Conservation (phyloP, 805 yeast species). For the Monosporozyma servazzii region DNA sequence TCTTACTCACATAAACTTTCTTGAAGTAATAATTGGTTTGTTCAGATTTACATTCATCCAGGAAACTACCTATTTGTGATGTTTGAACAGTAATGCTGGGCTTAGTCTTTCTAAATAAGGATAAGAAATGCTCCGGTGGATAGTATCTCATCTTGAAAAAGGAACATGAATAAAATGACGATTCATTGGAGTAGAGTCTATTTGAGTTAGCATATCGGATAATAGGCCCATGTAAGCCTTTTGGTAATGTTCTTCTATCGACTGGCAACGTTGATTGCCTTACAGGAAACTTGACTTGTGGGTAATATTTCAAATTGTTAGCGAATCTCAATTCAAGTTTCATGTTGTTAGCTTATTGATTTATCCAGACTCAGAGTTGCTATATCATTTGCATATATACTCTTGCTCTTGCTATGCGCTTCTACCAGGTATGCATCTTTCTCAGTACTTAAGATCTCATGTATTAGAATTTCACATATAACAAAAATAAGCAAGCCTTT, state of each 20-base stretch:
- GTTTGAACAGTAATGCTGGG: conserved; percentile 20
- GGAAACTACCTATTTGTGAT: not conserved
- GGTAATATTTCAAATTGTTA: not conserved
- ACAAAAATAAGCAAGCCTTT: not conserved
- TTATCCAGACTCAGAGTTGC: too few relatives aligned
- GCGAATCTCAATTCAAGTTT: not conserved
- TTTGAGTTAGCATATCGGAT: conserved; percentile 4
- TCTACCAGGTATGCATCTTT: not conserved
- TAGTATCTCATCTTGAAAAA: conserved; percentile 19
- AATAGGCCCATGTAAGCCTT: conserved; percentile 6
- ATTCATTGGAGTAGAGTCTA: conserved; percentile 9
- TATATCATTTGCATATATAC: too few relatives aligned
- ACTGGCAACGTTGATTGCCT: not conserved
- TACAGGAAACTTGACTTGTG: not conserved
- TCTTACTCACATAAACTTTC: conserved; percentile 1
- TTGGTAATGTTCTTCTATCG: not conserved
- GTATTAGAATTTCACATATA: not conserved
- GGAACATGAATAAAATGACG: conserved; percentile 16
- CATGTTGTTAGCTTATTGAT: not conserved
- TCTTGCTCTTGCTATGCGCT: too few relatives aligned
- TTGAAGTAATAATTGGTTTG: conserved; percentile 10
- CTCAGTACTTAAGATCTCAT: not conserved
- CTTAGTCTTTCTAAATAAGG: conserved; percentile 22
- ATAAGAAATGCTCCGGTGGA: conserved; percentile 25
- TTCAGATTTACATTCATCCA: conserved; percentile 1